Evolutionary conservation across 2,329 filamentous ascomycete species (phyloP), one percentile per base, ranked within the genome.

Genomic region (Sporothrix variecibatus): DNA sequence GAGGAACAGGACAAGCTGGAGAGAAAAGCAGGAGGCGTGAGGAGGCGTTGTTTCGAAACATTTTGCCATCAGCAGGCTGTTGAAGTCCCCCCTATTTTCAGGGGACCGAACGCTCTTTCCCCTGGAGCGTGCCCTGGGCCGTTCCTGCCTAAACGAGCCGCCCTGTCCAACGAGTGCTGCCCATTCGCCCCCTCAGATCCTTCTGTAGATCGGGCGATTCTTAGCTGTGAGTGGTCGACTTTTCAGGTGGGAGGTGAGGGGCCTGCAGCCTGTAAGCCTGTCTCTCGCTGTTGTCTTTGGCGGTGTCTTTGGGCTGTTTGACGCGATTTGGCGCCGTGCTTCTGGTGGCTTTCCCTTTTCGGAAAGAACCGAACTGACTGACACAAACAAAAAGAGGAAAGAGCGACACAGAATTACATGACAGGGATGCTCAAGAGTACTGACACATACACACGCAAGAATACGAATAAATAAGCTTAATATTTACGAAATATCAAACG

Each of bases 41-140:
- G 43, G 43, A 56, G 51, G 51, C 51, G 58, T n/a, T 68, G 65
- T 68, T 68, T 68, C 65, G 43, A 68, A 67, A 51, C 65, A 68
- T 28, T 43, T n/a, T 26, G 62, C 38, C 60, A n/a, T 64, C 28
- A 60, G 15, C 56, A 64, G 17, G 31, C 51, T 56, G 11, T 15
- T 8, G 12, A 7, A 7, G 11, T 11, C n/a, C 23, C 62, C 43
- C 65, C 65, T 69, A 69, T 69, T 34, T 17, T 67, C 40, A 3
- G 43, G 43, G 15, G 43, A 26, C 31, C 12, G 34, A 40, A 23
- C 40, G 38, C 40, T 49, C 40, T 67, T 67, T 46, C 40, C 62
- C 43, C 40, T 62, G 15, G 20, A 28, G 53, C 9, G n/a, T n/a
- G n/a, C 51, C 5, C 9, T 43, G 40, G 40, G 9, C 2, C 40